Base-by-base conservation (phyloP, 2,329 filamentous ascomycete species). In the Diplocarpon rosae region DNA sequence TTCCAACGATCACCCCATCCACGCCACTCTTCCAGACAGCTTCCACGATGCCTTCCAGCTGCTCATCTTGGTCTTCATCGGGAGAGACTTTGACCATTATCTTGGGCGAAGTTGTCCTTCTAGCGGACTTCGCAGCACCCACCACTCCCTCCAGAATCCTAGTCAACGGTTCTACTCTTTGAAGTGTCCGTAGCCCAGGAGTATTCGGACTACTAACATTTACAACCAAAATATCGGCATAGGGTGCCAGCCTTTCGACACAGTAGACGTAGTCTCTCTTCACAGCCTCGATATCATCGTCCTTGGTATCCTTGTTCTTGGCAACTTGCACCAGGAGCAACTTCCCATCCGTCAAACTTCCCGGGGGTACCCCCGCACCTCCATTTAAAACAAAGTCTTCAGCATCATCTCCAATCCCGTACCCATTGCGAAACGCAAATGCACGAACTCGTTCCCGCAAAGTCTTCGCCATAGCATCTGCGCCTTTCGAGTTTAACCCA, bases 1-100 rank as follows among this genome's bases (percentile, higher is more conserved):
- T 98, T 10, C 90, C 92, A 3, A 98, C 90, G 50, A 98, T 95
- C 30, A 98, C 79, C 24, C 92, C 92, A 56, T 95, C 89, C 1
- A 96, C 89, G 6, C 89, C 89, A 48, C 85, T 87, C 54, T 72
- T 71, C 70, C 79, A 83, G 11, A 95, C 80, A 0, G 89, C 89
- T 55, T 88, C 77, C 49, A 87, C 90, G 45, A 98, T 94, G 8
- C 89, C 92, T 34, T 81, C 75, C 49, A 98, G 77, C 62, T 98
- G 88, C 45, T 79, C 70, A 42, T 88, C 80, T 15, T 83, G 78
- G 62, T 95, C 87, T 66, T 96, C 92, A 56, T 98, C 92, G 0
- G 92, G 92, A 47, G 86, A 94, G 15, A 98, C 90, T 69, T 98
- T 98, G 58, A 98, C 92, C 86, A 98, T 95, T 46, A 98, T 86